Evolutionary conservation across 768 basidiomycete genomes (phyloP).

Genomic region (Auriscalpium microsporum): DNA sequence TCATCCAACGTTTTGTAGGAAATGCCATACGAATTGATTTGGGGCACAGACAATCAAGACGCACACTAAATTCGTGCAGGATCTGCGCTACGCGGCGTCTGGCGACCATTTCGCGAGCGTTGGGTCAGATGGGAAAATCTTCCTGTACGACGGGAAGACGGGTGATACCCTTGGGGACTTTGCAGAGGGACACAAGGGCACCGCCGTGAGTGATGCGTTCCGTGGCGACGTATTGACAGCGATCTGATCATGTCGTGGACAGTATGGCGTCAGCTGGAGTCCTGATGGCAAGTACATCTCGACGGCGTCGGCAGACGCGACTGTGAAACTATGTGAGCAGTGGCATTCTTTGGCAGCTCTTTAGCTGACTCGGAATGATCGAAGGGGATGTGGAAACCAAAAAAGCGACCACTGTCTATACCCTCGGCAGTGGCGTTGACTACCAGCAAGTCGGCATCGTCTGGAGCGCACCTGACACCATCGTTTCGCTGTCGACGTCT

Average conservation of each 20-base stretch:
- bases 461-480: conserved; percentile 64
- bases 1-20: too few species aligned
- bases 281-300: conserved; percentile 61
- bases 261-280: conserved; percentile 80
- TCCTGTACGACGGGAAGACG: conserved; percentile 85
- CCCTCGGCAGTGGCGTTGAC: conserved; percentile 61
- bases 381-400: conserved; percentile 75
- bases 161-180: conserved; percentile 73
- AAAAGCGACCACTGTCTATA: conserved; percentile 62
- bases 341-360: background rate
- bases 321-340: conserved; percentile 71
- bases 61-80: conserved; percentile 90
- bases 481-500: conserved; percentile 77
- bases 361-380: background rate
- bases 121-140: conserved; percentile 80
- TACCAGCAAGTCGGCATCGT: conserved; percentile 84
- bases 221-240: background rate
- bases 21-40: too few species aligned
- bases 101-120: conserved; percentile 83
- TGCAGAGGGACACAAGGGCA: conserved; percentile 65
- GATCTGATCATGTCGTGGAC: background rate
- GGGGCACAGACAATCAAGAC: conserved; percentile 62
- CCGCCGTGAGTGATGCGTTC: conserved; percentile 45
- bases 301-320: conserved; percentile 83
- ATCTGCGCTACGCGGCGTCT: conserved; percentile 72